phyloP scores from a whole-genome alignment of 164 flowering plant species.

The Tetrastigma voinierianum region DNA sequence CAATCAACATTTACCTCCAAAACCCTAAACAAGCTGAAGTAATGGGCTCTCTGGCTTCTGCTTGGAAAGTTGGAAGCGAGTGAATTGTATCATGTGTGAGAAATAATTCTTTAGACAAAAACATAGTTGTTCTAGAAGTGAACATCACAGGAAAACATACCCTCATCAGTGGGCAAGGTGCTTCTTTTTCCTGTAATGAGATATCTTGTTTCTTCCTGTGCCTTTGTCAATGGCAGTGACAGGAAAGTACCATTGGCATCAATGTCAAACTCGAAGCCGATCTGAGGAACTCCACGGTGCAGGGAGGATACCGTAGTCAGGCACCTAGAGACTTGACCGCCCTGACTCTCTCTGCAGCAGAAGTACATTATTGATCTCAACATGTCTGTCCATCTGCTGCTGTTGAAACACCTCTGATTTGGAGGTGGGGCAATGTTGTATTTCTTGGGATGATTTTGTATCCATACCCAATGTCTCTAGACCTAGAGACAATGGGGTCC shows the following conservation, averaged over 20 bases:
- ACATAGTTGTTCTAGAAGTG: neutral
- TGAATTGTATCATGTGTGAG: too few relatives aligned
- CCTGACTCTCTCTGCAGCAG: slow-evolving; percentile 43
- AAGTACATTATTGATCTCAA: slow-evolving; percentile 41
- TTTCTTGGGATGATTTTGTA: slow-evolving; percentile 38
- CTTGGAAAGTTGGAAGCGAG: too few relatives aligned
- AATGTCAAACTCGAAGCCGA: neutral
- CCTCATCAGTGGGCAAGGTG: slow-evolving; percentile 58
- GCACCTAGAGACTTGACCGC: slow-evolving; percentile 39
- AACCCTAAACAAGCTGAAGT: neutral
- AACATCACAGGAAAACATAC: slow-evolving; percentile 17
- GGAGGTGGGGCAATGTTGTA: slow-evolving; percentile 39
- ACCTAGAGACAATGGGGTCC: slow-evolving; percentile 35
- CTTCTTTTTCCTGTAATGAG: slow-evolving; percentile 59
- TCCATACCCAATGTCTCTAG: slow-evolving; percentile 41
- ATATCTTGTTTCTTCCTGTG: slow-evolving; percentile 58
- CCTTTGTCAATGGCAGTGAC: slow-evolving; percentile 54
- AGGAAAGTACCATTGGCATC: slow-evolving; percentile 28
- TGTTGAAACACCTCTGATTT: slow-evolving; percentile 45
- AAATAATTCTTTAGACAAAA: too few relatives aligned
- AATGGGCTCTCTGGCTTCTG: too few relatives aligned
- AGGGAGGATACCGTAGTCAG: slow-evolving; percentile 41
- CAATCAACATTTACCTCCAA: too few relatives aligned
- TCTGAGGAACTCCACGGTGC: slow-evolving; percentile 26
- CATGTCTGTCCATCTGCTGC: slow-evolving; percentile 46